These are phyloP conservation scores for Rhytidiadelphus loreus DNA, from an alignment of 225 moss, liverwort and hornwort genomes.

Conservation along the genomic window DNA sequence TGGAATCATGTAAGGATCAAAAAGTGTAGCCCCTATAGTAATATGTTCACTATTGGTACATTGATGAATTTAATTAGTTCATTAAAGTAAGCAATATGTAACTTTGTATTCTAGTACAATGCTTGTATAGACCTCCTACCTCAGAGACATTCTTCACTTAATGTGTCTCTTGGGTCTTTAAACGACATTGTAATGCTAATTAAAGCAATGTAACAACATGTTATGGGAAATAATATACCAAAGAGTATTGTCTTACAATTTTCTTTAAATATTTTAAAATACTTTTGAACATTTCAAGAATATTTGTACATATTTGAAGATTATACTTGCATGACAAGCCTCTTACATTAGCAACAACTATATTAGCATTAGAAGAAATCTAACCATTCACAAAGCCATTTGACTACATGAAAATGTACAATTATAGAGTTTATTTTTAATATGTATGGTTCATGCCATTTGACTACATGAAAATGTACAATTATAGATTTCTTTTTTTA, in stretches of 20 bases:
- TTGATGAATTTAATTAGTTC: not conserved
- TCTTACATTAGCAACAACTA: not conserved
- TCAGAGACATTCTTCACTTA: not conserved
- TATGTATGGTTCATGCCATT: no score
- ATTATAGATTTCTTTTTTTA: no score
- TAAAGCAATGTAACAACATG: rapidly evolving
- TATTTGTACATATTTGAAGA: not conserved
- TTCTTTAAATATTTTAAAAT: not conserved
- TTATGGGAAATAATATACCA: not conserved
- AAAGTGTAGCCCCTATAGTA: not conserved
- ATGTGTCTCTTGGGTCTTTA: not conserved
- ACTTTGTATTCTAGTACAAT: not conserved
- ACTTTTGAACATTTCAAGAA: not conserved
- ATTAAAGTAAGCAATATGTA: not conserved
- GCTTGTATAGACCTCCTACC: not conserved
- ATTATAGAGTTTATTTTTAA: no score
- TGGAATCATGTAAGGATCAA: not conserved
- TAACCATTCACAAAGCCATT: no score
- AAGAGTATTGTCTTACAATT: not conserved
- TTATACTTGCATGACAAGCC: not conserved
- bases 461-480: no score
- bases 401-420: no score
- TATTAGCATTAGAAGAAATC: no score
- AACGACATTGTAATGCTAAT: not conserved
- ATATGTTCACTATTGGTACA: not conserved